Percentiles rank a stretch among this genome's conserved stretches.
Conservation (phyloP, 495 filamentous ascomycete genomes). For the Echria macrotheca region DNA sequence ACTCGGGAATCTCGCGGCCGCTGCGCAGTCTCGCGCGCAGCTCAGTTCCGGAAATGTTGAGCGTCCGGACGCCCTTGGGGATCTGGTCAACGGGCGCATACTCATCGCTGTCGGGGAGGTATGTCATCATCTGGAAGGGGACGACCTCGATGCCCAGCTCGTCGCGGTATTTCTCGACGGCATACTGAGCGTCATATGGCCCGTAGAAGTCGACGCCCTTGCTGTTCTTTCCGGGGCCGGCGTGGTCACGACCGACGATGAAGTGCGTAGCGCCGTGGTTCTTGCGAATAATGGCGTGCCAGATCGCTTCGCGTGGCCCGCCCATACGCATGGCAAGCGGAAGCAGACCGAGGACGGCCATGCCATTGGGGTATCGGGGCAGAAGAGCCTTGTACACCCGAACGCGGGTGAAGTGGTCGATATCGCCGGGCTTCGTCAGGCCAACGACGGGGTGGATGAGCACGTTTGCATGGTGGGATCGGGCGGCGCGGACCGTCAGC, state of each 20-base stretch:
- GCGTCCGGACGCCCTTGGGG: constrained; percentile 71
- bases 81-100: constrained; percentile 92
- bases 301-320: constrained; percentile 95
- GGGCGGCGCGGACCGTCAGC: constrained; percentile 92
- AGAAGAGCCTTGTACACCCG: constrained; percentile 96
- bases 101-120: constrained; percentile 94
- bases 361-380: constrained; percentile 96
- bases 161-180: constrained; percentile 90
- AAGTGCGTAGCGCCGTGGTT: constrained; percentile 99
- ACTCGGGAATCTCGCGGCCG: constrained; percentile 91
- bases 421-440: constrained; percentile 96
- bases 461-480: constrained; percentile 91
- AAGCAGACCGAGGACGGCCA: constrained; percentile 94
- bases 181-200: constrained; percentile 96
- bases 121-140: constrained; percentile 99
- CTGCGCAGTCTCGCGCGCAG: constrained; percentile 83
- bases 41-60: constrained; percentile 96
- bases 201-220: constrained; percentile 96
- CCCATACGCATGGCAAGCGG: constrained; percentile 99
- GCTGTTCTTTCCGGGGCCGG: constrained; percentile 94
- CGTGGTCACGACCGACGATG: constrained; percentile 97
- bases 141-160: constrained; percentile 98
- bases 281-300: constrained; percentile 99
- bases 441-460: constrained; percentile 98
- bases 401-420: constrained; percentile 99